Percentiles rank a stretch among this genome's conserved stretches.
phyloP scores from a whole-genome alignment of 108 stramenopile genomes.

The Discostella stelligeroides region DNA sequence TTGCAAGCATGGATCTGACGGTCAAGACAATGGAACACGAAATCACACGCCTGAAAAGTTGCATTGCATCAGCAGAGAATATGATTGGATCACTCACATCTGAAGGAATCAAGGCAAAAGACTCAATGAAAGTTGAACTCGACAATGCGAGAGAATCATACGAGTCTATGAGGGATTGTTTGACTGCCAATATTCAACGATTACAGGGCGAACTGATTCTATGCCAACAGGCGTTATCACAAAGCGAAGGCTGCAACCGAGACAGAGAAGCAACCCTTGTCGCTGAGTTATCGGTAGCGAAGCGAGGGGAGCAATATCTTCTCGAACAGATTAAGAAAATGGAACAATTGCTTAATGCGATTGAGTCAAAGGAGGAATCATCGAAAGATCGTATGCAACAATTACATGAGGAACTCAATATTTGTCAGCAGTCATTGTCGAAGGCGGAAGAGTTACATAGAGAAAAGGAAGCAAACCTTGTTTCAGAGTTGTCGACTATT shows the following conservation, averaged over 20 bases:
- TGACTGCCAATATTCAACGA: neutral
- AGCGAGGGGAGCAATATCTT: constrained; percentile 3
- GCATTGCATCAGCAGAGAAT: constrained; percentile 3
- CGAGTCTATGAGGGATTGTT: constrained; percentile 1
- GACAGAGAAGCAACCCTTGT: constrained; percentile 3
- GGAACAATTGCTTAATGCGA: constrained; percentile 3
- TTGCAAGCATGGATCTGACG: neutral
- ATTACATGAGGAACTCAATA: constrained; percentile 8
- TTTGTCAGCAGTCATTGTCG: constrained; percentile 1
- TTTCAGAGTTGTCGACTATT: constrained; percentile 7
- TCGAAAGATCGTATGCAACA: neutral
- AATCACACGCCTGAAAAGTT: constrained; percentile 8
- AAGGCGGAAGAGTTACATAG: neutral
- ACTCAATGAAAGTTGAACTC: constrained; percentile 4
- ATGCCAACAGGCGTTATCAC: constrained; percentile 5
- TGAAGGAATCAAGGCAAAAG: constrained; percentile 6
- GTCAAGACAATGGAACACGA: constrained; percentile 14
- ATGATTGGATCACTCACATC: constrained; percentile 10
- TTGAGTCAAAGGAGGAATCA: neutral
- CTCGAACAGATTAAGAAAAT: constrained; percentile 6
- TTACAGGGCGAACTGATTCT: constrained; percentile 10
- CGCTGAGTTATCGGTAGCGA: constrained; percentile 6
- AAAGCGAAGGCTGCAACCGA: neutral
- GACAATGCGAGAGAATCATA: neutral
- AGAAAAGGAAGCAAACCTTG: constrained; percentile 6